These are phyloP conservation scores for Globisporangium apiculatum DNA, from an alignment of 352 stramenopile species.

Conservation along the genomic window DNA sequence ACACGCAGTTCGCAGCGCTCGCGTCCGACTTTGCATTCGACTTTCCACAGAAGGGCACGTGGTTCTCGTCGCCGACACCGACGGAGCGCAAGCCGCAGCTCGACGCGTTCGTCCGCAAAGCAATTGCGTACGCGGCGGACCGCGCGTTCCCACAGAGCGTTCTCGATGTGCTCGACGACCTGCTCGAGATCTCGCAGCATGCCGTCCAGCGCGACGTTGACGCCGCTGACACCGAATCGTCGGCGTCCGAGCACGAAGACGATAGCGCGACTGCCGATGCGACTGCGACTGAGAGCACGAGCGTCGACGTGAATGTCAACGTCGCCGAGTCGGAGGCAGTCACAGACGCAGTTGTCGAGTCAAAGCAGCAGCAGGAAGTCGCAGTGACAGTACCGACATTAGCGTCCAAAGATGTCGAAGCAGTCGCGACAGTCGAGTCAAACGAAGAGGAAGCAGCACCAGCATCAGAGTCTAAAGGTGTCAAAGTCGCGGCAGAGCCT, in stretches of 20 bases:
- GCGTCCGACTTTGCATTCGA: conserved; percentile 48
- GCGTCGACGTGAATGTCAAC: background rate
- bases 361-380: no score
- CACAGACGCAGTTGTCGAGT: background rate
- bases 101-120: conserved; percentile 52
- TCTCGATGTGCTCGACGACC: conserved; percentile 34
- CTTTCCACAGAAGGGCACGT: conserved; percentile 53
- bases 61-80: conserved; percentile 55
- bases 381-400: conserved; percentile 1
- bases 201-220: conserved; percentile 14
- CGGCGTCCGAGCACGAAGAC: conserved; percentile 11
- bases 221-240: conserved; percentile 8
- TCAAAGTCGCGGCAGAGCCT: background rate
- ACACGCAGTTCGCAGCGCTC: conserved; percentile 33
- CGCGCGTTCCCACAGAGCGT: conserved; percentile 30
- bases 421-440: conserved; percentile 9
- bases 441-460: conserved; percentile 1
- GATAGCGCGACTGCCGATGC: conserved; percentile 2
- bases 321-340: background rate
- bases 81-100: conserved; percentile 51
- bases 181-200: conserved; percentile 47
- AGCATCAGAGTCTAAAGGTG: background rate
- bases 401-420: no score
- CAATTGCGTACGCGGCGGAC: conserved; percentile 45
- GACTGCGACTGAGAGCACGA: conserved; percentile 1